phyloP scores from a whole-genome alignment of 352 stramenopile species.

The Aphanomyces stellatus region DNA sequence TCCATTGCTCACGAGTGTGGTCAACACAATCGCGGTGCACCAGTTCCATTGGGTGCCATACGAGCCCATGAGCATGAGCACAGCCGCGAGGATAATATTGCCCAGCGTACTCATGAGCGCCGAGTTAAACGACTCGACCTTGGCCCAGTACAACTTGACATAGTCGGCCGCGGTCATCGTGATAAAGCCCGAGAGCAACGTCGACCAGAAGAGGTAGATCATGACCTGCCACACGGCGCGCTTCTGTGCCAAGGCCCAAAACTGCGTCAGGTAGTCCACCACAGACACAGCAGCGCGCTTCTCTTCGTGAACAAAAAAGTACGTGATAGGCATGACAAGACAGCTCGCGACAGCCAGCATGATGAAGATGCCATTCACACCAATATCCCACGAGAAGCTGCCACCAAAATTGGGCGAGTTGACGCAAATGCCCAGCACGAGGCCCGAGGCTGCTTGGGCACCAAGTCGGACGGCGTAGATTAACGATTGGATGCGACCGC shows the following conservation, averaged over 20 bases:
- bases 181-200: conserved; percentile 39
- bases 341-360: conserved; percentile 27
- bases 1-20: conserved; percentile 29
- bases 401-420: conserved; percentile 41
- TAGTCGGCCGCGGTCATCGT: conserved; percentile 27
- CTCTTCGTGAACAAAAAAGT: not conserved
- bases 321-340: not conserved
- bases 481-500: conserved; percentile 47
- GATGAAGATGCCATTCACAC: conserved; percentile 17
- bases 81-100: conserved; percentile 32
- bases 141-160: conserved; percentile 56
- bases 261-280: not conserved
- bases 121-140: conserved; percentile 41
- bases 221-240: conserved; percentile 70
- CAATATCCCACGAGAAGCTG: conserved; percentile 29
- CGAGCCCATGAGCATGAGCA: conserved; percentile 33
- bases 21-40: conserved; percentile 30
- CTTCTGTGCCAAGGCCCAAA: conserved; percentile 35
- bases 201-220: conserved; percentile 44
- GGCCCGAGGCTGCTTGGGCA: conserved; percentile 28
- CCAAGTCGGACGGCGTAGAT: conserved; percentile 50
- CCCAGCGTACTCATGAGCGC: conserved; percentile 38
- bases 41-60: conserved; percentile 50
- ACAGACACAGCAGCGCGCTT: not conserved
- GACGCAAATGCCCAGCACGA: conserved; percentile 37